These are phyloP conservation scores for Alternaria novae-zelandiae DNA, from an alignment of 2,329 filamentous ascomycete genomes.

Conservation along the genomic window DNA sequence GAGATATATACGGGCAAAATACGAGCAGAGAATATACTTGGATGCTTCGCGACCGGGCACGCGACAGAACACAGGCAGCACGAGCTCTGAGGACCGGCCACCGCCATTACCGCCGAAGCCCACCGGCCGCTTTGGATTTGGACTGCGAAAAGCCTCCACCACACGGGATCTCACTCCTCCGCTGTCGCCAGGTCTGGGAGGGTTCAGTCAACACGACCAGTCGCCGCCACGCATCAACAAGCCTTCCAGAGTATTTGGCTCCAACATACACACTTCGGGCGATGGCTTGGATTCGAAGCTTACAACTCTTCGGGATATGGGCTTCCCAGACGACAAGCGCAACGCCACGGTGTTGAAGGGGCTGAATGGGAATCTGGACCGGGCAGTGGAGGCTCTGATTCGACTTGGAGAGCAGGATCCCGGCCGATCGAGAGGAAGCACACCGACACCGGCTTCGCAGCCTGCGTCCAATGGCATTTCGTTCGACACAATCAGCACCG, in stretches of 20 bases:
- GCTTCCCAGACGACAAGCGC: conserved; percentile 81
- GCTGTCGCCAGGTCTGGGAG: conserved; percentile 39
- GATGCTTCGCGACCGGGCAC: conserved; percentile 49
- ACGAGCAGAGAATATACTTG: conserved; percentile 69
- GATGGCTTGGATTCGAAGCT: conserved; percentile 78
- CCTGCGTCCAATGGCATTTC: conserved; percentile 57
- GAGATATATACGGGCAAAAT: conserved; percentile 92
- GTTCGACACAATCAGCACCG: conserved; percentile 48
- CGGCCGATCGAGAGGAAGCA: conserved; percentile 53
- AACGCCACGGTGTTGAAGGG: conserved; percentile 84
- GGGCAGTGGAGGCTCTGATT: conserved; percentile 82
- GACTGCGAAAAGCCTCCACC: conserved; percentile 72
- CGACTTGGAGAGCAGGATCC: conserved; percentile 71
- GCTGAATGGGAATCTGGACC: conserved; percentile 83
- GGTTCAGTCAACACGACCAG: conserved; percentile 36
- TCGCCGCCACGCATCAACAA: conserved; percentile 63
- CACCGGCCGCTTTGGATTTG: conserved; percentile 66
- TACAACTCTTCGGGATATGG: conserved; percentile 82
- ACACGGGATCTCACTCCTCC: conserved; percentile 64
- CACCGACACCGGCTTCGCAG: conserved; percentile 54
- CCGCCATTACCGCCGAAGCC: conserved; percentile 67
- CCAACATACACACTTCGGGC: conserved; percentile 62
- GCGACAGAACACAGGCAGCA: conserved; percentile 64
- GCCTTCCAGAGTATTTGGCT: conserved; percentile 70
- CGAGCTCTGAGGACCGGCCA: conserved; percentile 62